Evolutionary conservation across 139 green algal species (phyloP), one percentile per base, ranked within the genome.

Genomic region (Closterium sp.): DNA sequence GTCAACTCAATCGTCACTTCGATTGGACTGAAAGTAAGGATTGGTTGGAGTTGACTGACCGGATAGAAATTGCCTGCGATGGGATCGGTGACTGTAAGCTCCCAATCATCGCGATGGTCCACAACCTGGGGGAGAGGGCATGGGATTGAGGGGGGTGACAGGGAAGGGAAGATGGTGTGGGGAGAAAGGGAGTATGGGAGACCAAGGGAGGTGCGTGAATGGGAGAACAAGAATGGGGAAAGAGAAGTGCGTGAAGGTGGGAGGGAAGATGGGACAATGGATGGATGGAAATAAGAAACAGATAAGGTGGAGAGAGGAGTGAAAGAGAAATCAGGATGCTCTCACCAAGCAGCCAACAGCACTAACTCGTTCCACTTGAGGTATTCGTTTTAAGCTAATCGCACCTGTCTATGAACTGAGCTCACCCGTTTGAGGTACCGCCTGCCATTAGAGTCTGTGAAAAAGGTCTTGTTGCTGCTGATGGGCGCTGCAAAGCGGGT

Each of bases 21-120:
- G 9, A 42, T 6, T 42, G 34, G 34, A 42, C 34, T 42, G 34
- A 42, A 4, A 42, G 34, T 42, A 42, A 42, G 38, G 38, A 50
- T 50, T 50, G 38, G 38, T 9, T 79, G 62, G 62, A 22, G 62
- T 79, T 22, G 13, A 32, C 91, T 94, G 85, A 95, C 92, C 7
- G 93, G 93, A 34, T 95, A 95, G 91, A 95, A 95, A 38, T 95
- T 95, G 38, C 93, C 93, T 31, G 93, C 93, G 9, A 95, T 91
- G 21, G 92, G 93, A 28, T 95, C 92, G 22, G 93, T 95, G 32
- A 95, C 79, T 4, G 93, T 89, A 13, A 95, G 89, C 21, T 89
- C 27, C 93, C 93, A 95, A 29, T 88, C 92, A 27, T 10, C 19
- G 10, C 93, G 88, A 31, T 91, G 86, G 90, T 95, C 88, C 24